Percentiles rank a stretch among this genome's conserved stretches.
Conservation (phyloP, 1,284 basidiomycete species). For the Calocybe gambosa region DNA sequence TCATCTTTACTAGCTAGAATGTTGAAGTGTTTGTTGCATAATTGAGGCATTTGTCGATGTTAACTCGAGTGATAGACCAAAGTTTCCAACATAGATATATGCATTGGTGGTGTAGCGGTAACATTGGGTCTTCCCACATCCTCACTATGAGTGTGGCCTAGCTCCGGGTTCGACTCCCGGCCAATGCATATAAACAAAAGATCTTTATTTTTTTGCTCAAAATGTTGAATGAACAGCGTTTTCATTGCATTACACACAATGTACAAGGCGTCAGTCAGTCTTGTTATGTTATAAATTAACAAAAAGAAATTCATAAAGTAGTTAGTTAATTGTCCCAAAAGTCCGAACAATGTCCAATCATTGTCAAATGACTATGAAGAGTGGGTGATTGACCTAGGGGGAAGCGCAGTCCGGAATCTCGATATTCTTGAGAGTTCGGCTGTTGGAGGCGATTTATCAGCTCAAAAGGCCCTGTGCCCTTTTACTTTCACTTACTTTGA, state of each 20-base stretch:
- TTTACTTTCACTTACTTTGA: constrained; percentile 28
- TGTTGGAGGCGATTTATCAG: constrained; percentile 17
- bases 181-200: constrained; percentile 36
- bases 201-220: no score
- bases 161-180: constrained; percentile 45
- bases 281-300: not conserved
- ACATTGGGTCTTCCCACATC: constrained; percentile 41
- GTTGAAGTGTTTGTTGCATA: no score
- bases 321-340: not conserved
- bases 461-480: not conserved
- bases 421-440: constrained; percentile 53
- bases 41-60: no score
- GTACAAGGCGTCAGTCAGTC: not conserved
- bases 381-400: constrained; percentile 18
- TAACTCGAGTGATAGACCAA: no score
- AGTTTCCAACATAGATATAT: not conserved
- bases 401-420: constrained; percentile 43
- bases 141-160: constrained; percentile 24
- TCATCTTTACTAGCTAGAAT: not conserved
- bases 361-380: not conserved
- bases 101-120: constrained; percentile 44
- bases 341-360: not conserved
- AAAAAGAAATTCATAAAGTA: not conserved
- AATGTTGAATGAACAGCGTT: no score
- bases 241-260: not conserved